Conservation (phyloP, 495 filamentous ascomycete genomes). For the Aspergillus bertholletiae region DNA sequence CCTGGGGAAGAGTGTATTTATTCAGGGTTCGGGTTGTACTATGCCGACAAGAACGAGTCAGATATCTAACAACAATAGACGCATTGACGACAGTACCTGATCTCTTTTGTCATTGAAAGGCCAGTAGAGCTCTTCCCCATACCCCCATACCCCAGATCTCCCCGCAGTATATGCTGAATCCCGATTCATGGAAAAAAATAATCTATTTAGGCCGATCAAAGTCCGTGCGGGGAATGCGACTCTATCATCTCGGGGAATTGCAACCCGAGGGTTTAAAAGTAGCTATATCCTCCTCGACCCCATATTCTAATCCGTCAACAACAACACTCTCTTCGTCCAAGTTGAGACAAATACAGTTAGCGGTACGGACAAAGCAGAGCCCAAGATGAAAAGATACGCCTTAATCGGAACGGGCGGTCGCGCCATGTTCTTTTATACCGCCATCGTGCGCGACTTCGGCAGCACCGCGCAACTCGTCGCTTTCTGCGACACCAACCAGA, state of each 20-base stretch:
- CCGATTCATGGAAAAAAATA: slow-evolving; percentile 6
- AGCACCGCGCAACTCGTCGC: slow-evolving; percentile 46
- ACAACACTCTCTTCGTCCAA: too few species aligned
- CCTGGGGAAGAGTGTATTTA: not conserved
- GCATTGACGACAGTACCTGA: too few species aligned
- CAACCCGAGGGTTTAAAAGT: not conserved
- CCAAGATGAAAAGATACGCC: slow-evolving; percentile 25
- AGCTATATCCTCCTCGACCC: not conserved
- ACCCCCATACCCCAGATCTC: not conserved
- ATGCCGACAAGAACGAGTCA: not conserved
- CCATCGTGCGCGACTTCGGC: slow-evolving; percentile 46
- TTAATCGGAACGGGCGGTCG: slow-evolving; percentile 32
- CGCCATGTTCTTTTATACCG: slow-evolving; percentile 52
- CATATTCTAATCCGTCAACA: not conserved
- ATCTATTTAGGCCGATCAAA: not conserved
- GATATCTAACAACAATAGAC: too few species aligned
- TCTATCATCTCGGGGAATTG: slow-evolving; percentile 1
- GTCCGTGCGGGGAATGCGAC: not conserved
- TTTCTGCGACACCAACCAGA: slow-evolving; percentile 34
- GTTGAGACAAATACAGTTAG: too few species aligned
- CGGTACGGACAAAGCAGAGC: not conserved
- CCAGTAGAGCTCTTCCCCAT: too few species aligned
- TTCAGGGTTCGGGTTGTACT: not conserved
- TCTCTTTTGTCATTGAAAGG: too few species aligned
- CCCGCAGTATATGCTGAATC: not conserved